A percentile compares a stretch with the other conserved stretches of the same genome.
Conservation (phyloP, 1,139 yeast genomes). For the Groenewaldozyma auringiensis region DNA sequence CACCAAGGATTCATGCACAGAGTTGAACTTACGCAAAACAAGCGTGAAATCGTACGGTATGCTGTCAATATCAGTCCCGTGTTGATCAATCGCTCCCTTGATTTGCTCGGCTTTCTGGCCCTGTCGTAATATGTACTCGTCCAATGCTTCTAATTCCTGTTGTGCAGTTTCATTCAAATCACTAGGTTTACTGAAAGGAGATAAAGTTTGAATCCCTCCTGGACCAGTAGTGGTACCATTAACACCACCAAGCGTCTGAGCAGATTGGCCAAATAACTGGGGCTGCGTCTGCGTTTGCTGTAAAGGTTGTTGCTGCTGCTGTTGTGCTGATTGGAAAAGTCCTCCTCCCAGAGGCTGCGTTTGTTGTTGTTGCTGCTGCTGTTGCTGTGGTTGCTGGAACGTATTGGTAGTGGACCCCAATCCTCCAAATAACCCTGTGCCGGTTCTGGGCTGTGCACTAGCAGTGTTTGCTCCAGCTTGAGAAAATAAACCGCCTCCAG, state of each 20-base stretch:
- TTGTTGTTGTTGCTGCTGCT: slow-evolving; percentile 22
- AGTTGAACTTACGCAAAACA: slow-evolving; percentile 51
- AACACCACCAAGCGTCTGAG: slow-evolving; percentile 1
- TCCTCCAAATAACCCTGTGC: neutral
- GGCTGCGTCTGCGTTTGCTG: slow-evolving; percentile 36
- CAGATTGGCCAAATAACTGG: slow-evolving; percentile 9
- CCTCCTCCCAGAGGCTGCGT: slow-evolving; percentile 5
- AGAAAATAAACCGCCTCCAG: neutral
- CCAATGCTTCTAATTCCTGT: slow-evolving; percentile 72
- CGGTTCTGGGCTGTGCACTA: slow-evolving; percentile 3
- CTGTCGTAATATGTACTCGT: slow-evolving; percentile 76
- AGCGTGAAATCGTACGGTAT: slow-evolving; percentile 81
- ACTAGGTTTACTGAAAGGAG: slow-evolving; percentile 79
- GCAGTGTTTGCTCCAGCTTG: slow-evolving; percentile 5
- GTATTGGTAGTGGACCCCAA: slow-evolving; percentile 12
- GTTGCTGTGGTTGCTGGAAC: slow-evolving; percentile 18
- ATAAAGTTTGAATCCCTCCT: slow-evolving; percentile 4
- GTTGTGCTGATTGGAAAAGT: slow-evolving; percentile 13
- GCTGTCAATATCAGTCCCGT: slow-evolving; percentile 62
- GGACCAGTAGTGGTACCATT: neutral
- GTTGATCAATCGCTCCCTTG: slow-evolving; percentile 55
- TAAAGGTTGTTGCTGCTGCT: slow-evolving; percentile 28
- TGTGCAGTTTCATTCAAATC: slow-evolving; percentile 74
- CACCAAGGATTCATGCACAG: slow-evolving; percentile 63
- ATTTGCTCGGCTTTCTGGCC: slow-evolving; percentile 75